phyloP scores from a whole-genome alignment of 2,329 filamentous ascomycete species.

The Pezicula neosporulosa region DNA sequence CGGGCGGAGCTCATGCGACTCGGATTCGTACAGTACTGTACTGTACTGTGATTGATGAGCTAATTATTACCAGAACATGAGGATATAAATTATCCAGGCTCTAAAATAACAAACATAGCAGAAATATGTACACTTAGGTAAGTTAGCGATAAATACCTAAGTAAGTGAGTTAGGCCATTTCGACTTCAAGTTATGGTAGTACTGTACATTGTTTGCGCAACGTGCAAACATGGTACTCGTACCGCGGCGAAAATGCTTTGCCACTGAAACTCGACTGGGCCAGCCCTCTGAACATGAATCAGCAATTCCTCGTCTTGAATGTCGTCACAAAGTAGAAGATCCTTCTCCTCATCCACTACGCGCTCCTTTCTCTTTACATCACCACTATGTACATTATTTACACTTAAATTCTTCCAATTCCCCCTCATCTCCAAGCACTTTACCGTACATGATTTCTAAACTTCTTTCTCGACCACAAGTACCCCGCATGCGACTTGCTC shows the following conservation, averaged over 20 bases:
- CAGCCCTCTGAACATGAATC: slow-evolving; percentile 7
- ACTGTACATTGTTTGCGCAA: too few species aligned
- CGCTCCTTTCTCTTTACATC: neutral
- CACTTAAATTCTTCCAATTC: neutral
- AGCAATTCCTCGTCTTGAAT: slow-evolving; percentile 7
- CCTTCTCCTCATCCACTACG: neutral
- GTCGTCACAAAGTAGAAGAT: slow-evolving; percentile 2
- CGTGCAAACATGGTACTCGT: too few species aligned
- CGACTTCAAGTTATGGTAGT: too few species aligned
- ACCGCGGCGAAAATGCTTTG: neutral
- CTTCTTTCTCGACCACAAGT: slow-evolving; percentile 16
- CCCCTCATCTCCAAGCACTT: neutral
- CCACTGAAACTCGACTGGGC: slow-evolving; percentile 8
- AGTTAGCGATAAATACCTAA: too few species aligned
- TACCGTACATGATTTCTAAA: slow-evolving; percentile 25
- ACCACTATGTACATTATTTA: neutral
- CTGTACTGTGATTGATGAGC: too few species aligned
- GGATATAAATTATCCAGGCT: too few species aligned
- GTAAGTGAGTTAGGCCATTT: too few species aligned
- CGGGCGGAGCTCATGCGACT: too few species aligned
- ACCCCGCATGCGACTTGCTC: slow-evolving; percentile 34
- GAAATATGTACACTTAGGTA: too few species aligned
- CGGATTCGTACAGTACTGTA: too few species aligned
- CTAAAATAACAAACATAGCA: too few species aligned
- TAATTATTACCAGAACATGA: too few species aligned